Conservation (phyloP, 805 yeast species). For the Kluyveromyces nonfermentans region DNA sequence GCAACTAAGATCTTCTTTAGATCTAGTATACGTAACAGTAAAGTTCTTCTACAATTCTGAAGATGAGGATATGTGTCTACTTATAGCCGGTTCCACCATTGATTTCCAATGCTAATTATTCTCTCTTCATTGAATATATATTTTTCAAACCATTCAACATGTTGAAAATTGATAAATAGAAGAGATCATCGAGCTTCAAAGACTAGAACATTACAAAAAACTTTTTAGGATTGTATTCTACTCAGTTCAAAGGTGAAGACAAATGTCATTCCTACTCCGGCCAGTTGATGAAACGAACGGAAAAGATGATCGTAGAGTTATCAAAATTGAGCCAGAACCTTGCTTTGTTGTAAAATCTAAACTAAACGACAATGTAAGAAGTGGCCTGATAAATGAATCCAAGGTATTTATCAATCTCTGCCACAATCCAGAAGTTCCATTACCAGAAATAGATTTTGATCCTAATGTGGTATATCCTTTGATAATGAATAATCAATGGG, state of each 20-base stretch:
- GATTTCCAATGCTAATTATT: not conserved
- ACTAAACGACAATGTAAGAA: constrained; percentile 22
- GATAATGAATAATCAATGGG: constrained; percentile 70
- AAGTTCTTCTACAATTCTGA: not conserved
- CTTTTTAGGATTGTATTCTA: too few relatives aligned
- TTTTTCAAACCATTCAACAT: too few relatives aligned
- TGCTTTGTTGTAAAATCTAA: constrained; percentile 67
- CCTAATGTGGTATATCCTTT: constrained; percentile 51
- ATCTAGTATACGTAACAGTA: not conserved
- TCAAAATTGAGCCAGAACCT: constrained; percentile 43
- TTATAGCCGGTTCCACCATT: not conserved
- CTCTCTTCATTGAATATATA: not conserved
- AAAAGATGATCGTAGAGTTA: constrained; percentile 6
- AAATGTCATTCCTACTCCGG: constrained; percentile 14
- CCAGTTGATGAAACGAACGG: constrained; percentile 7
- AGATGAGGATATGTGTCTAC: not conserved
- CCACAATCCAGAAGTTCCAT: constrained; percentile 53
- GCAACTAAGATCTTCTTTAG: not conserved
- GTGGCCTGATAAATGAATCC: constrained; percentile 25
- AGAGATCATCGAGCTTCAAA: too few relatives aligned
- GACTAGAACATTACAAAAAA: too few relatives aligned
- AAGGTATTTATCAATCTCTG: constrained; percentile 79
- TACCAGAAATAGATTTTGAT: constrained; percentile 45
- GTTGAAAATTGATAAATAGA: too few relatives aligned
- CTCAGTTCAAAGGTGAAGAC: too few relatives aligned